Base-by-base conservation (phyloP, 768 basidiomycete species). In the Phlegmacium glaucopus region DNA sequence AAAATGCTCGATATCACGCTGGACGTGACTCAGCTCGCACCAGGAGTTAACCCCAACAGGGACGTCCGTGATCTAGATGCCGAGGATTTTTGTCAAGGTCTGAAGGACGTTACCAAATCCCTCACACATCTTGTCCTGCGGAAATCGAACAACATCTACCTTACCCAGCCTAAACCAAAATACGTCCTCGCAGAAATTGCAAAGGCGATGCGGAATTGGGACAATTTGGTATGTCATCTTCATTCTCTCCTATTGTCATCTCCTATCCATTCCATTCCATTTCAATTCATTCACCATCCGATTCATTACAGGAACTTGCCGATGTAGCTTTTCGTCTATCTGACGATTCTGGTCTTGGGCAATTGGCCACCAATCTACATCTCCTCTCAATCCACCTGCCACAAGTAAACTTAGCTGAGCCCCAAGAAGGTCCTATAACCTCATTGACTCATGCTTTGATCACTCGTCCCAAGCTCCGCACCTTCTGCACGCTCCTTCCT, bases 321-420 rank as follows among this genome's bases (percentile, higher is more conserved):
- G 70, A 81, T 48, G 63, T 82, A 12, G 75, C 77, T 29, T 77
- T 85, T 61, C 75, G 79, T 30, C 69, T 83, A 32, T 77, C 80
- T 1, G 73, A 79, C 48, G 75, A 77, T 53, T 56, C 48, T 26
- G 41, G 52, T 38, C 22, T 43, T 56, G 28, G 12, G 36, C 22
- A 13, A 47, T 57, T 57, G 36, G 52, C 37, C 43, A 29, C 49
- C 51, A 37, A 45, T 51, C 48, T 25, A 18, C 44, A 48, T 30
- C 47, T 37, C 44, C 12, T 47, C 36, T 34, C 46, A 38, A 45
- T 36, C 42, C 42, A n/a, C 39, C 34, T 17, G 15, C 50, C 25
- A 9, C 22, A 5, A 22, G 22, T 22, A 5, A 22, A 22, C 22
- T 5, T 22, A 22, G 3, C 22, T 22, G 22, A n/a, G n/a, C 29